These are phyloP conservation scores for Triticum aestivum DNA, from an alignment of 176 grass and related monocot species.

Conservation along the genomic window DNA sequence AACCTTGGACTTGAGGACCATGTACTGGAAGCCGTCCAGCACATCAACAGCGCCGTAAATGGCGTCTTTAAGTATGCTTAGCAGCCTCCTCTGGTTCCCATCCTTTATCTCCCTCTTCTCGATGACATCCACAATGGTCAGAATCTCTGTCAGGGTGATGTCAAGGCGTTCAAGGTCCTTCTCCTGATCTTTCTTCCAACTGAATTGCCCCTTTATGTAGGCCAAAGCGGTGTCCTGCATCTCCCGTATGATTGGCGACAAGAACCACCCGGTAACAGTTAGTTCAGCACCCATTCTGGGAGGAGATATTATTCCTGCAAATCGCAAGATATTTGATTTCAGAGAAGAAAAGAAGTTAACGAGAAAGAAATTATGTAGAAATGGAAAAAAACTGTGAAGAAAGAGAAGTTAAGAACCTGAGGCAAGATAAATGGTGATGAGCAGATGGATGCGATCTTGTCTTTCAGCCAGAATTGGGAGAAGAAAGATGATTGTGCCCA, in stretches of 20 bases:
- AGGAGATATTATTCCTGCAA: neutral
- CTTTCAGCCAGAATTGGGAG: neutral
- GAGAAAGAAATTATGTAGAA: neutral
- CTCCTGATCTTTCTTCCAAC: constrained; percentile 47
- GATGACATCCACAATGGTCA: constrained; percentile 33
- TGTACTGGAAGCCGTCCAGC: constrained; percentile 57
- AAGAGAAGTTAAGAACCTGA: neutral
- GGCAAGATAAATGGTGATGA: neutral
- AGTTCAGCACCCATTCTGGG: constrained; percentile 35
- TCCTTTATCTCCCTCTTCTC: constrained; percentile 52
- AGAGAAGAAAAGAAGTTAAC: constrained; percentile 1
- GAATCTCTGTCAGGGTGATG: constrained; percentile 47
- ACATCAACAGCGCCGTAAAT: constrained; percentile 60
- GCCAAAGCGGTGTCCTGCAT: constrained; percentile 46
- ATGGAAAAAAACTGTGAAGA: neutral
- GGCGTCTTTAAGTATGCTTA: constrained; percentile 55
- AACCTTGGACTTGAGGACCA: constrained; percentile 42
- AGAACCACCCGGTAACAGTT: constrained; percentile 50
- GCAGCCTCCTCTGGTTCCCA: constrained; percentile 38
- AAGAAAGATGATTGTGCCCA: constrained; percentile 5
- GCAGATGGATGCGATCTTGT: neutral
- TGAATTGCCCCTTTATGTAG: constrained; percentile 45
- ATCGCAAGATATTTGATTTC: neutral
- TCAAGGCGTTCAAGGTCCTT: constrained; percentile 49
- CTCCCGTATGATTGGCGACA: constrained; percentile 56